Evolutionary conservation across 768 basidiomycete genomes (phyloP).

Genomic region (Xerocomus brunneocitrinus): DNA sequence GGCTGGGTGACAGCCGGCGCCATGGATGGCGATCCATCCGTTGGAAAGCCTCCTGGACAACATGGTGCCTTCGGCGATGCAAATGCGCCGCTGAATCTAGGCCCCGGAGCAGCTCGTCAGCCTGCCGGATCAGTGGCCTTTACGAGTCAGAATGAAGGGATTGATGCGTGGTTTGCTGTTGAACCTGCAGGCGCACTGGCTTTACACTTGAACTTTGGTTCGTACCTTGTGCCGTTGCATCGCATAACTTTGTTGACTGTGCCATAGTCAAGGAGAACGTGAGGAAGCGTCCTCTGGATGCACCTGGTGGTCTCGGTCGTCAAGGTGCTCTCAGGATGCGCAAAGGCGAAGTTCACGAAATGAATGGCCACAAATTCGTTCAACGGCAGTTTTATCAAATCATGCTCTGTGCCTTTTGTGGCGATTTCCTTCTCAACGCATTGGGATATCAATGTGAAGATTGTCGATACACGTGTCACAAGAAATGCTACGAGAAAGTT

Average conservation of each 20-base stretch:
- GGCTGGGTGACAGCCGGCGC: constrained; percentile 96
- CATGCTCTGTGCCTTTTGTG: constrained; percentile 97
- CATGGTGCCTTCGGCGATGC: constrained; percentile 45
- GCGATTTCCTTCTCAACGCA: constrained; percentile 95
- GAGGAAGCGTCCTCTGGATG: constrained; percentile 92
- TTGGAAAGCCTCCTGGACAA: constrained; percentile 46
- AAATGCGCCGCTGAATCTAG: constrained; percentile 38
- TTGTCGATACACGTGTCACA: constrained; percentile 98
- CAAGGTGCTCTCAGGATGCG: constrained; percentile 98
- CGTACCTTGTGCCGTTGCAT: constrained; percentile 29
- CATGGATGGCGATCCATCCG: constrained; percentile 61
- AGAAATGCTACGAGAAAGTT: constrained; percentile 98
- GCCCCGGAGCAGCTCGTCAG: constrained; percentile 26
- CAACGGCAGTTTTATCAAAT: constrained; percentile 97
- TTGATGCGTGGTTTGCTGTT: constrained; percentile 96
- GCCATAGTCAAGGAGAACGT: constrained; percentile 92
- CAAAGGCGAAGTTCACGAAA: constrained; percentile 97
- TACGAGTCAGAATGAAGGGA: constrained; percentile 57
- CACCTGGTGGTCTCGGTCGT: constrained; percentile 86
- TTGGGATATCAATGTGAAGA: constrained; percentile 99
- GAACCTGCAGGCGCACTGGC: constrained; percentile 95
- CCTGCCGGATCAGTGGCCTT: constrained; percentile 26
- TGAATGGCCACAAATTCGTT: constrained; percentile 99
- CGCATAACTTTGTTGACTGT: constrained; percentile 1
- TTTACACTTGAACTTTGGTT: constrained; percentile 88